Conservation (phyloP, 2,329 filamentous ascomycete genomes). For the Drechslerella dactyloides region DNA sequence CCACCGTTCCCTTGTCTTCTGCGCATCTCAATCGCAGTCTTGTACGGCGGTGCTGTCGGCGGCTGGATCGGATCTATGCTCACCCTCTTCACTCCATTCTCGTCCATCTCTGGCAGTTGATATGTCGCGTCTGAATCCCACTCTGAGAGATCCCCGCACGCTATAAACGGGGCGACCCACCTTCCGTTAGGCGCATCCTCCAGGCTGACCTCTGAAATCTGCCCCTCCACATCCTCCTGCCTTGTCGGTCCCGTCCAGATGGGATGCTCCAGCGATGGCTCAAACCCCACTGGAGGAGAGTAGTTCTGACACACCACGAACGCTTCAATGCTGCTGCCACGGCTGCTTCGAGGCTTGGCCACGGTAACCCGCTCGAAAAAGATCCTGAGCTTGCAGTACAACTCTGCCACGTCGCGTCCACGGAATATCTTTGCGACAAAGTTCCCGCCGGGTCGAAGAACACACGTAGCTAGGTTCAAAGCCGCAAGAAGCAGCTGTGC, state of each 20-base stretch:
- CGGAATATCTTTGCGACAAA: conserved; percentile 99
- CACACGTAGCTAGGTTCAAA: conserved; percentile 88
- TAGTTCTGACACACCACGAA: conserved; percentile 97
- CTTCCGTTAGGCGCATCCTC: conserved; percentile 62
- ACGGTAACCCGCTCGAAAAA: conserved; percentile 88
- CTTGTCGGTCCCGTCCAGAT: conserved; percentile 70
- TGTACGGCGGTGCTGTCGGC: conserved; percentile 94
- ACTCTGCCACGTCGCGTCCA: conserved; percentile 89
- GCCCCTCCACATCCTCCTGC: conserved; percentile 49
- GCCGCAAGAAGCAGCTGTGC: conserved; percentile 93
- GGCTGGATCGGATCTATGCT: conserved; percentile 92
- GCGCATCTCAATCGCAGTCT: conserved; percentile 82
- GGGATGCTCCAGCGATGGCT: conserved; percentile 75
- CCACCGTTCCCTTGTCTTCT: conserved; percentile 57
- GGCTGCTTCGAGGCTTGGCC: conserved; percentile 89
- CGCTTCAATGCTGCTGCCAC: conserved; percentile 95
- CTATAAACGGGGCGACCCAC: conserved; percentile 95
- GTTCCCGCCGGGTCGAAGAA: conserved; percentile 88
- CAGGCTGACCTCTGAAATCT: conserved; percentile 56
- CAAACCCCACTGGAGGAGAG: conserved; percentile 76
- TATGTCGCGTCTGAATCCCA: conserved; percentile 98
- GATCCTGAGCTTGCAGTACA: conserved; percentile 90
- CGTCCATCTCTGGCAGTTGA: conserved; percentile 79
- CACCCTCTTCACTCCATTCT: conserved; percentile 59
- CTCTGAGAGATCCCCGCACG: conserved; percentile 92